A percentile compares a stretch with the other conserved stretches of the same genome.
Conservation (phyloP, 2,329 filamentous ascomycete genomes). For the Ophiostoma sp. region DNA sequence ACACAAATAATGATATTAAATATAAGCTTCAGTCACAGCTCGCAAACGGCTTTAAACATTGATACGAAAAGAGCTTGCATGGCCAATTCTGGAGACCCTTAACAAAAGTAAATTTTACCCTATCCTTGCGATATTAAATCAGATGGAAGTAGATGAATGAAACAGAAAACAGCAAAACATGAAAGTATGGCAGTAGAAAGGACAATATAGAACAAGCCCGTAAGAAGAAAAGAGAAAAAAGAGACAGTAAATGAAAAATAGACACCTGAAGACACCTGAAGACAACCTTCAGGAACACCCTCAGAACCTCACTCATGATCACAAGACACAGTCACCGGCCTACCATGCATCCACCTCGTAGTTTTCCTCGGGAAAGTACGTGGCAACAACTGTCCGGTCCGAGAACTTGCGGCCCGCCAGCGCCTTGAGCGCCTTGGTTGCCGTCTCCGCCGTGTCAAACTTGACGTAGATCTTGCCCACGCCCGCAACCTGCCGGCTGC, state of each 20-base stretch:
- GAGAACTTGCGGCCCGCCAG: constrained; percentile 94
- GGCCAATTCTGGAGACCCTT: neutral
- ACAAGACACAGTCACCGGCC: neutral
- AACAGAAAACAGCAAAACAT: neutral
- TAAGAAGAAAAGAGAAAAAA: neutral
- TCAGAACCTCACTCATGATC: neutral
- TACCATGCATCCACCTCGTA: constrained; percentile 91
- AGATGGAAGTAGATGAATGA: neutral
- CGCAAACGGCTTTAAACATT: no score
- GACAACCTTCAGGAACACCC: no score
- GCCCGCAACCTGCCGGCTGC: constrained; percentile 75
- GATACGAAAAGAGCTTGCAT: no score
- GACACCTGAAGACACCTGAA: neutral
- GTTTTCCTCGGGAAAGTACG: constrained; percentile 96
- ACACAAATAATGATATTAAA: neutral
- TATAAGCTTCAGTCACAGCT: neutral
- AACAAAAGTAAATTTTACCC: neutral
- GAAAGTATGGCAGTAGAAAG: neutral
- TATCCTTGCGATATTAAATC: neutral
- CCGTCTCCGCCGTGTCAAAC: constrained; percentile 70
- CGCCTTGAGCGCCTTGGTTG: constrained; percentile 79
- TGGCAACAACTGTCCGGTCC: constrained; percentile 91
- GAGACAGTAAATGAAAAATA: neutral
- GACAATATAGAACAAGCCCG: neutral
- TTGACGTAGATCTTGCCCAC: constrained; percentile 99